phyloP scores from a whole-genome alignment of 2,329 filamentous ascomycete species.

The Ophiosphaerella korrae region DNA sequence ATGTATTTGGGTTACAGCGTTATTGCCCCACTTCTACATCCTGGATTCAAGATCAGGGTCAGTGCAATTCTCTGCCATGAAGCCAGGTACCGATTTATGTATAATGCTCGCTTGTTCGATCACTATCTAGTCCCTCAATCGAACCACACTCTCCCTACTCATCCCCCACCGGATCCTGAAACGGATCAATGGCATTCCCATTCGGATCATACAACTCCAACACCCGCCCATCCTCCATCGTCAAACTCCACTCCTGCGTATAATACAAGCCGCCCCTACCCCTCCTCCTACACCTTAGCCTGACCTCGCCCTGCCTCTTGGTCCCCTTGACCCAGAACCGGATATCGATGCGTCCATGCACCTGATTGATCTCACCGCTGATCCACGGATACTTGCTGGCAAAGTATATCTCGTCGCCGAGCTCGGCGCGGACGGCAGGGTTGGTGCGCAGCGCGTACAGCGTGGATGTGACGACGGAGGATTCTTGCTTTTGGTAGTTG shows the following conservation, averaged over 20 bases:
- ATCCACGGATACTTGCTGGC: slow-evolving; percentile 56
- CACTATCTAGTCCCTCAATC: not conserved
- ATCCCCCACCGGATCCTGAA: slow-evolving; percentile 50
- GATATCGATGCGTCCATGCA: slow-evolving; percentile 90
- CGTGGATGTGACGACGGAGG: slow-evolving; percentile 78
- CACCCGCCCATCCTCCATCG: slow-evolving; percentile 67
- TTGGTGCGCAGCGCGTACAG: slow-evolving; percentile 91
- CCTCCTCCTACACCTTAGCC: slow-evolving; percentile 76
- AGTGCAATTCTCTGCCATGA: no score
- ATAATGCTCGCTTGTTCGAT: no score
- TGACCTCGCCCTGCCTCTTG: slow-evolving; percentile 71
- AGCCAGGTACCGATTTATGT: not conserved
- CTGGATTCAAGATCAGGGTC: no score
- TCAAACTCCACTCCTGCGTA: slow-evolving; percentile 88
- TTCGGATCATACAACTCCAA: slow-evolving; percentile 76
- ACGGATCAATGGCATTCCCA: slow-evolving; percentile 64
- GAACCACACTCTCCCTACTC: slow-evolving; percentile 11
- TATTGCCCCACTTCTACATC: no score
- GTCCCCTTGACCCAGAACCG: slow-evolving; percentile 84
- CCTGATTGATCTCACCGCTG: slow-evolving; percentile 78
- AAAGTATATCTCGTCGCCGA: slow-evolving; percentile 73
- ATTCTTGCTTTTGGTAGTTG: slow-evolving; percentile 98
- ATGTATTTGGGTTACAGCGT: no score
- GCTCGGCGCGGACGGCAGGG: slow-evolving; percentile 70
- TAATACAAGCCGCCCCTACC: slow-evolving; percentile 74